Conservation (phyloP, 352 stramenopile species). For the Thraustotheca clavata region DNA sequence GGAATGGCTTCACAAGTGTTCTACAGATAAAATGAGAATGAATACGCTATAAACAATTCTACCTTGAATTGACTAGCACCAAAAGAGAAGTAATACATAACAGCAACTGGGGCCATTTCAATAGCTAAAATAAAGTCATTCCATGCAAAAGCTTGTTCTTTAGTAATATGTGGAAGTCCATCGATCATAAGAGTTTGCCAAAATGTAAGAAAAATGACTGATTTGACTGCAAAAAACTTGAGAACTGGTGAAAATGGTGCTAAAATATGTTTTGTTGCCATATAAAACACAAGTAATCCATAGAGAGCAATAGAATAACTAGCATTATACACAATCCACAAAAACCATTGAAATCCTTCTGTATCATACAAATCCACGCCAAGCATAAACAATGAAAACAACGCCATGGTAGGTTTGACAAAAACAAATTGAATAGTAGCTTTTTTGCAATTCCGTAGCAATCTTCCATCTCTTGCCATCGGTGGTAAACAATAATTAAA, state of each 20-base stretch:
- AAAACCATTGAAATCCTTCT: slow-evolving; percentile 65
- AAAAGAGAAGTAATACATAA: slow-evolving; percentile 73
- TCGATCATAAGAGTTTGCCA: slow-evolving; percentile 86
- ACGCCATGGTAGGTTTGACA: slow-evolving; percentile 83
- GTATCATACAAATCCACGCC: slow-evolving; percentile 66
- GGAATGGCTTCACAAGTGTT: slow-evolving; percentile 8
- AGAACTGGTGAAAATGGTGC: slow-evolving; percentile 79
- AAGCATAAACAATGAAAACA: slow-evolving; percentile 80
- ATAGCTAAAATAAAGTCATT: slow-evolving; percentile 88
- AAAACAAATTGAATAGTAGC: slow-evolving; percentile 89
- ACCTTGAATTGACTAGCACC: slow-evolving; percentile 76
- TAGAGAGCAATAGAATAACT: slow-evolving; percentile 88
- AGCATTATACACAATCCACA: slow-evolving; percentile 86
- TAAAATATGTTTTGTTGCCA: slow-evolving; percentile 80
- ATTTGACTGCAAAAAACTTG: slow-evolving; percentile 91
- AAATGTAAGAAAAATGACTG: slow-evolving; percentile 90
- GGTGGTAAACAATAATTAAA: slow-evolving; percentile 63
- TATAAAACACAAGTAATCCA: slow-evolving; percentile 85
- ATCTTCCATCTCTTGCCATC: slow-evolving; percentile 64
- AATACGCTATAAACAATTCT: neutral
- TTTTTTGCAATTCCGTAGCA: slow-evolving; percentile 85
- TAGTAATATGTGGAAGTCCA: slow-evolving; percentile 76
- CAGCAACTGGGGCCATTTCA: slow-evolving; percentile 82
- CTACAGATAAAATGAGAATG: neutral
- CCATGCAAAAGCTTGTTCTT: slow-evolving; percentile 79